These are phyloP conservation scores for Orbilia ellipsospora DNA, from an alignment of 2,329 filamentous ascomycete species.

Conservation along the genomic window DNA sequence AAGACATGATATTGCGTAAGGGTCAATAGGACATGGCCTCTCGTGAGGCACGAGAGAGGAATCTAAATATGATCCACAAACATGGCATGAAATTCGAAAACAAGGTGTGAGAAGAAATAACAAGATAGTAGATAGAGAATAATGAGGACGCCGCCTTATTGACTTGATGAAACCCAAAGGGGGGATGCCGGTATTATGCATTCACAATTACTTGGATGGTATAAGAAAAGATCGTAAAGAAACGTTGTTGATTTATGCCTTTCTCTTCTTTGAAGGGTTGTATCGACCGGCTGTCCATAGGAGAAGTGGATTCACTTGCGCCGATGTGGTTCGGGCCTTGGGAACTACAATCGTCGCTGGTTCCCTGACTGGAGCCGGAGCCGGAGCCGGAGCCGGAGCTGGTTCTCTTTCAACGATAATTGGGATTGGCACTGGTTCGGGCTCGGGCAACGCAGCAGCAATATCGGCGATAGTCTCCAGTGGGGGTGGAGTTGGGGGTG, in stretches of 20 bases:
- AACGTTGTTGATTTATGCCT: not conserved
- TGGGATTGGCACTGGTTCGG: conserved; percentile 23
- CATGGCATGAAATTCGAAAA: conserved; percentile 15
- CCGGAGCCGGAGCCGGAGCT: conserved; percentile 50
- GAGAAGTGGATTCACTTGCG: conserved; percentile 56
- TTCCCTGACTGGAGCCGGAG: conserved; percentile 32
- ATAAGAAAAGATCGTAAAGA: conserved; percentile 3
- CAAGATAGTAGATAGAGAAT: conserved; percentile 6
- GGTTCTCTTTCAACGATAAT: conserved; percentile 37
- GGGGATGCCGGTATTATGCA: conserved; percentile 10
- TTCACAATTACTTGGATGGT: conserved; percentile 8
- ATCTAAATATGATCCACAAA: conserved; percentile 35
- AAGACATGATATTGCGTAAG: not conserved
- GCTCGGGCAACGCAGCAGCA: conserved; percentile 26
- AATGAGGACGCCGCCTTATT: conserved; percentile 38
- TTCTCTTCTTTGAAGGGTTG: conserved; percentile 55
- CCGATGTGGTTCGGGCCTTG: conserved; percentile 54
- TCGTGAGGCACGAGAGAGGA: conserved; percentile 34
- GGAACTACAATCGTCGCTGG: conserved; percentile 31
- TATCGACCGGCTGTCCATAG: conserved; percentile 60
- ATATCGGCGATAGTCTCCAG: conserved; percentile 41
- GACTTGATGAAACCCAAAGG: conserved; percentile 1
- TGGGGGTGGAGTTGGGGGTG: conserved; percentile 46
- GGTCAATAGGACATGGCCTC: conserved; percentile 22
- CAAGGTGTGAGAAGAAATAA: conserved; percentile 11